phyloP scores from a whole-genome alignment of 2,329 filamentous ascomycete genomes.

The Rhytidhysteron rufulum region DNA sequence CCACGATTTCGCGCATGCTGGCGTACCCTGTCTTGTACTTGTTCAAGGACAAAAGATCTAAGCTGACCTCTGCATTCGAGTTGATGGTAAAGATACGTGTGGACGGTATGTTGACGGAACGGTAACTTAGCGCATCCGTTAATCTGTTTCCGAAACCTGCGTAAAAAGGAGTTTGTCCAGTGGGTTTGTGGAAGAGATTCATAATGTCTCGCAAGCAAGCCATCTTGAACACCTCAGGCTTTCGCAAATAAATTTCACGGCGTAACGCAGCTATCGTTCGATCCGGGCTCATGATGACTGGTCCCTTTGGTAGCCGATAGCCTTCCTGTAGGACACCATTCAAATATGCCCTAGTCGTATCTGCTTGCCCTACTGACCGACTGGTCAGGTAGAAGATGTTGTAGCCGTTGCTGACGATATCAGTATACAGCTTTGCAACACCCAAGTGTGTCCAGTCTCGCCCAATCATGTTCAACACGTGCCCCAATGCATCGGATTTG shows the following conservation, averaged over 20 bases:
- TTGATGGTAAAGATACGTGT: slow-evolving; percentile 98
- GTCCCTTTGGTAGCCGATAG: slow-evolving; percentile 80
- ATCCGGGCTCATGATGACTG: slow-evolving; percentile 92
- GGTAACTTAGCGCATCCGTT: slow-evolving; percentile 93
- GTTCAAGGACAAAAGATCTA: slow-evolving; percentile 86
- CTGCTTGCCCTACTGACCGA: slow-evolving; percentile 87
- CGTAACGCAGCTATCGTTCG: slow-evolving; percentile 89
- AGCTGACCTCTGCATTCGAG: slow-evolving; percentile 88
- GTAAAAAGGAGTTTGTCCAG: slow-evolving; percentile 80
- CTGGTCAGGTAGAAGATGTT: slow-evolving; percentile 98
- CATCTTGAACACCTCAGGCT: slow-evolving; percentile 99
- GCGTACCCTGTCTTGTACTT: slow-evolving; percentile 96
- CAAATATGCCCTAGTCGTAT: slow-evolving; percentile 84
- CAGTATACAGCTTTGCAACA: slow-evolving; percentile 94
- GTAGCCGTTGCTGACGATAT: slow-evolving; percentile 93
- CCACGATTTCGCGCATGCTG: slow-evolving; percentile 93
- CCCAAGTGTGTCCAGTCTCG: slow-evolving; percentile 97
- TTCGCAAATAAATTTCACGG: slow-evolving; percentile 89
- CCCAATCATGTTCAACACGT: slow-evolving; percentile 94
- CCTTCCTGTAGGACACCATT: slow-evolving; percentile 85
- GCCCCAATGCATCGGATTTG: slow-evolving; percentile 90
- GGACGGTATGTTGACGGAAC: slow-evolving; percentile 90
- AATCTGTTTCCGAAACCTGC: slow-evolving; percentile 95
- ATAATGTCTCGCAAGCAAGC: slow-evolving; percentile 92
- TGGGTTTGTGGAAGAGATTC: slow-evolving; percentile 64